phyloP scores from a whole-genome alignment of 148 eudicot genomes.

The Vaccinium corymbosum region DNA sequence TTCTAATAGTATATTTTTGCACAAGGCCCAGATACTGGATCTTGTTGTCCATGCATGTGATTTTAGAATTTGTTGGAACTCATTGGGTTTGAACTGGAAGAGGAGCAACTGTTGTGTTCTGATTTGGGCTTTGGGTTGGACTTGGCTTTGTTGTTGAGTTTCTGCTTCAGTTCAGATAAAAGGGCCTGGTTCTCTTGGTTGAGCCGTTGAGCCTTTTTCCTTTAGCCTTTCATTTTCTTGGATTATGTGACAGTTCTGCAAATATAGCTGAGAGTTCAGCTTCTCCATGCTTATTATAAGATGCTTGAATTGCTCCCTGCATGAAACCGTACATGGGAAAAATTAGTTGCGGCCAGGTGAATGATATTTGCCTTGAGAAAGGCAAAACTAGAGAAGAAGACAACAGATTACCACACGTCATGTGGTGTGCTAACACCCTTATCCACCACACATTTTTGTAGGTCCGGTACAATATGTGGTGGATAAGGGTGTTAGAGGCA shows the following conservation, averaged over 20 bases:
- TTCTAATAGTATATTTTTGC: background rate
- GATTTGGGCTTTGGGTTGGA: slow-evolving; percentile 8
- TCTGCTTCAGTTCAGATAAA: slow-evolving; percentile 29
- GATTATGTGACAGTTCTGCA: slow-evolving; percentile 36
- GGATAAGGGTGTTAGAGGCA: too few relatives aligned
- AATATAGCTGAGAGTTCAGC: slow-evolving; percentile 32
- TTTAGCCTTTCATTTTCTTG: slow-evolving; percentile 35
- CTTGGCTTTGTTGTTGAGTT: slow-evolving; percentile 10
- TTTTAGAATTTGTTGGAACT: slow-evolving; percentile 2
- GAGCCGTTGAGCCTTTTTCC: slow-evolving; percentile 37
- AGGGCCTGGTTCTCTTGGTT: slow-evolving; percentile 45
- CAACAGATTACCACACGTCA: too few relatives aligned
- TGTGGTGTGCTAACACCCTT: too few relatives aligned
- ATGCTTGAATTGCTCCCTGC: background rate
- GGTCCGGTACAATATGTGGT: too few relatives aligned
- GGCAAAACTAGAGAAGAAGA: background rate
- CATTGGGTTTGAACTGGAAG: slow-evolving; percentile 11
- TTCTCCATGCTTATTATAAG: slow-evolving; percentile 27
- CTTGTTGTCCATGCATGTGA: background rate
- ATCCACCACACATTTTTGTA: too few relatives aligned
- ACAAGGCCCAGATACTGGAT: background rate
- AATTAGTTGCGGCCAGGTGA: background rate
- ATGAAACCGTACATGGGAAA: background rate
- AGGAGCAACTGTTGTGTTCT: background rate
- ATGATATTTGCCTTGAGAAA: background rate